Percentiles rank a stretch among this genome's conserved stretches.
Conservation (phyloP, 1,139 yeast species). For the Meyerozyma smithsonii region DNA sequence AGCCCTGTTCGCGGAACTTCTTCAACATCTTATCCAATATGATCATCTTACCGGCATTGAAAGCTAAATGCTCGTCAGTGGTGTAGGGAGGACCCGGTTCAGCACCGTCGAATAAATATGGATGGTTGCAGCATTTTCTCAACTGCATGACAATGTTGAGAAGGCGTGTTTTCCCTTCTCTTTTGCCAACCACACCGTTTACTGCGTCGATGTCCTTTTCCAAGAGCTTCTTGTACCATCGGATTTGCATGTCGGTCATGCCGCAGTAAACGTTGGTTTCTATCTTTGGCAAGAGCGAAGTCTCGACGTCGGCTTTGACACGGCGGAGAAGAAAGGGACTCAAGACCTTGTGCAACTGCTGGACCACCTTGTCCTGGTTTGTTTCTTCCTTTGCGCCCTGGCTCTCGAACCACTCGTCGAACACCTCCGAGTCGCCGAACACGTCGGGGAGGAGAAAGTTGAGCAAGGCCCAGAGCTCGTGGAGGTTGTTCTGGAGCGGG, state of each 20-base stretch:
- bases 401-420: slow-evolving; percentile 80
- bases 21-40: slow-evolving; percentile 78
- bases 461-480: slow-evolving; percentile 91
- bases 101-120: slow-evolving; percentile 94
- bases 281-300: slow-evolving; percentile 81
- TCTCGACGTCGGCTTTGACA: slow-evolving; percentile 90
- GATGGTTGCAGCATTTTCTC: slow-evolving; percentile 95
- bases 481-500: slow-evolving; percentile 89
- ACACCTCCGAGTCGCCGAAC: slow-evolving; percentile 83
- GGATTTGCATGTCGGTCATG: slow-evolving; percentile 90
- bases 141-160: slow-evolving; percentile 95
- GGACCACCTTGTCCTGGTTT: slow-evolving; percentile 74
- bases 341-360: slow-evolving; percentile 77
- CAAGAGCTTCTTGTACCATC: slow-evolving; percentile 83
- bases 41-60: slow-evolving; percentile 85
- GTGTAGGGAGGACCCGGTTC: slow-evolving; percentile 99
- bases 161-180: slow-evolving; percentile 87
- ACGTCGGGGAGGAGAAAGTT: slow-evolving; percentile 92
- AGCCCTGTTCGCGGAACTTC: slow-evolving; percentile 71
- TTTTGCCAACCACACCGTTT: slow-evolving; percentile 82
- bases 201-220: slow-evolving; percentile 97
- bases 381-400: slow-evolving; percentile 31
- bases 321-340: slow-evolving; percentile 87
- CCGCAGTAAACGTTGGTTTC: slow-evolving; percentile 89
- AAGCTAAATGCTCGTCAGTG: slow-evolving; percentile 89